Base-by-base conservation (phyloP, 345 rosid genomes). In the Gossypium mustelinum region DNA sequence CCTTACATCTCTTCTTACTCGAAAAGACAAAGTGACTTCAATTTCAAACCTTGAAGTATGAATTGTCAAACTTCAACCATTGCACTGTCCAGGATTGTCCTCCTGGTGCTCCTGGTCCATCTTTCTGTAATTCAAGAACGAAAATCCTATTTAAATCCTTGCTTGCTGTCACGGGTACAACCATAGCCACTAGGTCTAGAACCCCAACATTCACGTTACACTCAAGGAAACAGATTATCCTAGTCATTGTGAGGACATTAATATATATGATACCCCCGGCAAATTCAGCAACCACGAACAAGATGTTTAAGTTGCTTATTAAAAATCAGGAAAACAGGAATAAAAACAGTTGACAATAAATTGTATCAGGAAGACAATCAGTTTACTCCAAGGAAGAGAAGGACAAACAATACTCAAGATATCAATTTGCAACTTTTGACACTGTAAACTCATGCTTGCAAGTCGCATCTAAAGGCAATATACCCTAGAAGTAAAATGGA, bases 31-130 rank as follows among this genome's bases (percentile, higher is more conserved):
- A 67, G 59, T 68, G 24, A 18, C 39, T 85, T 59, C 57, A 60
- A 77, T 55, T 57, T 66, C 82, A 73, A 77, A 94, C 98, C 98
- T 92, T 94, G 87, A 94, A 94, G 83, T 94, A 94, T 51, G 95
- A 94, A 72, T 94, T 92, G 78, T 94, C 97, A 80, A 94, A 94
- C 81, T 90, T 90, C 80, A 94, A 86, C 98, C 98, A 94, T 78
- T 94, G 80, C 81, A 76, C 87, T 5, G 98, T 94, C 98, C 98
- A 92, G 10, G 98, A 94, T 74, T 92, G 97, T 83, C 98, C 98
- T 77, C 97, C 97, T 74, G 97, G 87, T 84, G 95, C 97, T 81
- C 97, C 98, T 2, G 97, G 98, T 41, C 98, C 97, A 75, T 86
- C 80, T 88, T 92, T 90, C 98, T 94, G 97, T 75, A 74, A 81